These are phyloP conservation scores for Paecilomyces variotii DNA, from an alignment of 2,329 filamentous ascomycete species.

Conservation along the genomic window DNA sequence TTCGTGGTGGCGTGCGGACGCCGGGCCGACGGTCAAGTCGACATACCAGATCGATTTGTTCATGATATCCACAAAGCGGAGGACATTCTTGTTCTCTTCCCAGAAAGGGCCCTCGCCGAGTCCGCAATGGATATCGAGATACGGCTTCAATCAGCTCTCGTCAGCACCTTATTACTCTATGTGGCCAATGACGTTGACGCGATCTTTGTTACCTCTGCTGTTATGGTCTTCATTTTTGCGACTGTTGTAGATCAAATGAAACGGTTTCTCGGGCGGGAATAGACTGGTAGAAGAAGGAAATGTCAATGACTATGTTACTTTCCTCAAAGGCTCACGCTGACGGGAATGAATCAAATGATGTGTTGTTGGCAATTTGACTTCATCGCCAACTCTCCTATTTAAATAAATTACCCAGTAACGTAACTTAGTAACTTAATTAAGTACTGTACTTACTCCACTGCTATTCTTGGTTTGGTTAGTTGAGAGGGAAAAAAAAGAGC, in stretches of 20 bases:
- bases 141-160: constrained; percentile 22
- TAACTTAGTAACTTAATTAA: background rate
- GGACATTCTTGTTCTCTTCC: constrained; percentile 29
- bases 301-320: too few species aligned
- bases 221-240: background rate
- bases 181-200: background rate
- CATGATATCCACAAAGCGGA: constrained; percentile 60
- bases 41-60: constrained; percentile 66
- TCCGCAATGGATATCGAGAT: constrained; percentile 29
- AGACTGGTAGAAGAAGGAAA: too few species aligned
- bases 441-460: background rate
- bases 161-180: background rate
- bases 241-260: background rate
- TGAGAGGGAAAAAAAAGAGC: background rate
- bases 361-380: background rate
- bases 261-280: background rate
- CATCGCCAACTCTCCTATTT: background rate
- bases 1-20: constrained; percentile 49
- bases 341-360: background rate
- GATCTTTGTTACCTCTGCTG: background rate
- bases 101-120: constrained; percentile 36
- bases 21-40: constrained; percentile 55
- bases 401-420: background rate
- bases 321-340: background rate
- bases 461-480: background rate